Evolutionary conservation across 495 filamentous ascomycete species (phyloP).

Genomic region (Trichoderma gamsii): DNA sequence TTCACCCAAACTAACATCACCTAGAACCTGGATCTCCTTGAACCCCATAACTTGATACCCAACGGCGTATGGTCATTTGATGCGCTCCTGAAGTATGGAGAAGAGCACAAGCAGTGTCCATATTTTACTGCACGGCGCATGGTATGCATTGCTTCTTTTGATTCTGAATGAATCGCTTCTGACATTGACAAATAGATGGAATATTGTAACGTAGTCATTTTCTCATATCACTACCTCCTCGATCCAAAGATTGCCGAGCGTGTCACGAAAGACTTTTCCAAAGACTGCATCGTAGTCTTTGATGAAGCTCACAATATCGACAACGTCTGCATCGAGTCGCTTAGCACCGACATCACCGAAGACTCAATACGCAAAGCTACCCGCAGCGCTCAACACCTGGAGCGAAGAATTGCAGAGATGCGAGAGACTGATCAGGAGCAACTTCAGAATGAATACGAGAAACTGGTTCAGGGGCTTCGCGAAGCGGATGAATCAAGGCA

Average conservation of each 20-base stretch:
- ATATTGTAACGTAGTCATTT: constrained; percentile 98
- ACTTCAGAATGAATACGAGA: constrained; percentile 89
- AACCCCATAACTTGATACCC: constrained; percentile 88
- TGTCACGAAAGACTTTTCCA: constrained; percentile 92
- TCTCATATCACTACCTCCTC: constrained; percentile 96
- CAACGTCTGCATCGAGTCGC: constrained; percentile 97
- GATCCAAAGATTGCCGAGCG: constrained; percentile 98
- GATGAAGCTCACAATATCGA: constrained; percentile 99
- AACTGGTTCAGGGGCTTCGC: constrained; percentile 87
- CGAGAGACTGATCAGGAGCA: constrained; percentile 86
- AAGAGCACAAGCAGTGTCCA: constrained; percentile 92
- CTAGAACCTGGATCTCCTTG: constrained; percentile 86
- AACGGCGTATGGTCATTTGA: constrained; percentile 96
- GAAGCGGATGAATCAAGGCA: constrained; percentile 81
- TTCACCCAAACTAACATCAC: constrained; percentile 13
- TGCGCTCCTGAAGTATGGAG: constrained; percentile 76
- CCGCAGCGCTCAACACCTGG: constrained; percentile 81
- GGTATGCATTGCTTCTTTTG: constrained; percentile 43
- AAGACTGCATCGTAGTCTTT: constrained; percentile 98
- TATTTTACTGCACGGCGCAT: constrained; percentile 95
- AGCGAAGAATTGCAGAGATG: constrained; percentile 87
- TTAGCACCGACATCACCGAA: constrained; percentile 94
- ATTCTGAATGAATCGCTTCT: constrained; percentile 17
- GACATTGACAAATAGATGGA: constrained; percentile 60
- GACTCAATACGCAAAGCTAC: constrained; percentile 86